Evolutionary conservation across 371 early-diverging fungal species (phyloP).

Genomic region (Fennellomyces sp.): DNA sequence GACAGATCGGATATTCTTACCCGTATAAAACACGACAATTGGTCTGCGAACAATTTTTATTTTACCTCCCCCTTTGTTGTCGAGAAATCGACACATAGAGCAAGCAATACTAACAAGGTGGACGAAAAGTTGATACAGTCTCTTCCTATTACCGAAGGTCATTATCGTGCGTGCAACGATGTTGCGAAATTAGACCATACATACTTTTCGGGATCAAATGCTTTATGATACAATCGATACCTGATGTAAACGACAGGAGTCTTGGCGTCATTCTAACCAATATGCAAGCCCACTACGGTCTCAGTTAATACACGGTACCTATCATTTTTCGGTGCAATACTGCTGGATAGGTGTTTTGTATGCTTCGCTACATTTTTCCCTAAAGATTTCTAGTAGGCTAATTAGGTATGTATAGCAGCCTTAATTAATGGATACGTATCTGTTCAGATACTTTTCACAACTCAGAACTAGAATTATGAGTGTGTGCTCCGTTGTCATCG

Average conservation of each 20-base stretch:
- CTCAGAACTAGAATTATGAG: slow-evolving; percentile 19
- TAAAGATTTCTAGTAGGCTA: not conserved
- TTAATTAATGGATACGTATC: slow-evolving; percentile 25
- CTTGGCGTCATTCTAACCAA: slow-evolving; percentile 32
- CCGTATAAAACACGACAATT: too few species aligned
- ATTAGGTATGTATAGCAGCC: slow-evolving; percentile 18
- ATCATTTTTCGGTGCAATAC: slow-evolving; percentile 24
- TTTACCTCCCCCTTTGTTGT: too few species aligned
- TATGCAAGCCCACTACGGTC: slow-evolving; percentile 25
- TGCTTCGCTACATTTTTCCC: not conserved
- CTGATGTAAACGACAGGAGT: slow-evolving; percentile 27
- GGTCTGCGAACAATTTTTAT: too few species aligned
- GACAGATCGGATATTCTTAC: not conserved
- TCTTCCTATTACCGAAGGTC: not conserved
- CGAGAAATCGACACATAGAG: not conserved
- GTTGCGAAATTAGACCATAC: slow-evolving; percentile 4
- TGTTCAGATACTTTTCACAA: slow-evolving; percentile 17
- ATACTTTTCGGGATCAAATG: slow-evolving; percentile 16
- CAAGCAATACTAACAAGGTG: not conserved
- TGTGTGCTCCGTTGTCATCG: slow-evolving; percentile 10
- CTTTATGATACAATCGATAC: slow-evolving; percentile 16
- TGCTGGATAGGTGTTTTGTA: slow-evolving; percentile 22
- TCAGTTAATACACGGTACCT: slow-evolving; percentile 27
- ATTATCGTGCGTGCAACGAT: slow-evolving; percentile 4
- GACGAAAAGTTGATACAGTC: not conserved